Base-by-base conservation (phyloP, 2,329 filamentous ascomycete species). In the Pseudogymnoascus sp. region DNA sequence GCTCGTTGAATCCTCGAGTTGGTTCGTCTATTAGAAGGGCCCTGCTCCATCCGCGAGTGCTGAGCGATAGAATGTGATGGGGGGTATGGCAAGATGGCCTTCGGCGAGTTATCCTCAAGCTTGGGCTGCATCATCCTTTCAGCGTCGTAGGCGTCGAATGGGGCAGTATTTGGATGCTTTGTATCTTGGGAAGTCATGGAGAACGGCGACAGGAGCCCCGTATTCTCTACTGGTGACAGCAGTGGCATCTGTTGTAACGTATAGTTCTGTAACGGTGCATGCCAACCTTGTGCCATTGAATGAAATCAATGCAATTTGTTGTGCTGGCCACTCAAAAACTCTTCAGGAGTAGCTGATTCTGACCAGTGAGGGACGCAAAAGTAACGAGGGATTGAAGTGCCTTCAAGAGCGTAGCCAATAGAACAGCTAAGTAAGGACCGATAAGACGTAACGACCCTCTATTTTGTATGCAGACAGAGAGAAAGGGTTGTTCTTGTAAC, bases 281-380 rank as follows among this genome's bases (percentile, higher is more conserved):
- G 68, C 62, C 68, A 65, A 53, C 63, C 59, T 53, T 66, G 62
- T 65, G 69, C 71, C 71, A 73, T 73, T 31, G 66, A 66, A 33
- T 33, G 10, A 10, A 56, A 56, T 12, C n/a, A 14, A 33, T 4
- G 28, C n/a, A 56, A 21, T 33, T 31, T 56, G 11, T 18, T 16
- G 16, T 56, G 28, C n/a, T 12, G 28, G 10, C 8, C 23, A 21
- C 14, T 53, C 14, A 53, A n/a, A n/a, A 50, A 50, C 21, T 2
- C 21, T 8, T 11, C 25, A 18, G 12, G n/a, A 18, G 47, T 12
- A 11, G 25, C 47, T 31, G 25, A 14, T 33, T 56, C 5, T 33
- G 28, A 33, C 10, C 5, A 6, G 23, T 11, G 14, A n/a, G 50
- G 8, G n/a, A 18, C n/a, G 50, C n/a, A 56, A 7, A 31, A 56